These are phyloP conservation scores for Sequoiadendron giganteum DNA, from an alignment of 75 land plant genomes.

Conservation along the genomic window DNA sequence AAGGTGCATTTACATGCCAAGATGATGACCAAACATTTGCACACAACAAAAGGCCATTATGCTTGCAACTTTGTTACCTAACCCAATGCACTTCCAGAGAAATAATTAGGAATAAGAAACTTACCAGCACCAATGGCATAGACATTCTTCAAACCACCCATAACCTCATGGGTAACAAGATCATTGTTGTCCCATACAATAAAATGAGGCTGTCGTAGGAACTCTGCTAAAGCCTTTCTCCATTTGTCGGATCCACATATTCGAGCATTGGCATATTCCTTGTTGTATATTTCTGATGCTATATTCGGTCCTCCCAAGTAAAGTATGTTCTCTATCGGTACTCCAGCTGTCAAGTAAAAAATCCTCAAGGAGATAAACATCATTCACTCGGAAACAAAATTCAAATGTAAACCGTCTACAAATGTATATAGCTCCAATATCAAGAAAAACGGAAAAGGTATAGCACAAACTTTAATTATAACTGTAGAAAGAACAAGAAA, in stretches of 20 bases:
- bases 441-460: neutral
- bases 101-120: neutral
- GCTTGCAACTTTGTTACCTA: neutral
- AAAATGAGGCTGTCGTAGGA: constrained; percentile 54
- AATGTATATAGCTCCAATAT: neutral
- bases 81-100: neutral
- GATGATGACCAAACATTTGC: neutral
- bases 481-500: neutral
- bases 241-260: constrained; percentile 54
- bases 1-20: neutral
- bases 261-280: constrained; percentile 55
- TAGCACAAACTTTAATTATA: neutral
- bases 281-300: constrained; percentile 56
- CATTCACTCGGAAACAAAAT: neutral
- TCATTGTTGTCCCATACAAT: constrained; percentile 58
- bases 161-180: constrained; percentile 53
- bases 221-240: constrained; percentile 50
- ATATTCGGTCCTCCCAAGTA: constrained; percentile 58
- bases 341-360: constrained; percentile 28
- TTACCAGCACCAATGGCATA: constrained; percentile 59
- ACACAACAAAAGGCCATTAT: neutral
- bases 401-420: neutral
- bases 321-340: constrained; percentile 40
- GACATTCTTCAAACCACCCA: constrained; percentile 62
- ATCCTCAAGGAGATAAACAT: neutral